Evolutionary conservation across 2,329 filamentous ascomycete genomes (phyloP), one percentile per base, ranked within the genome.

Genomic region (Sordariomycetes sp.): DNA sequence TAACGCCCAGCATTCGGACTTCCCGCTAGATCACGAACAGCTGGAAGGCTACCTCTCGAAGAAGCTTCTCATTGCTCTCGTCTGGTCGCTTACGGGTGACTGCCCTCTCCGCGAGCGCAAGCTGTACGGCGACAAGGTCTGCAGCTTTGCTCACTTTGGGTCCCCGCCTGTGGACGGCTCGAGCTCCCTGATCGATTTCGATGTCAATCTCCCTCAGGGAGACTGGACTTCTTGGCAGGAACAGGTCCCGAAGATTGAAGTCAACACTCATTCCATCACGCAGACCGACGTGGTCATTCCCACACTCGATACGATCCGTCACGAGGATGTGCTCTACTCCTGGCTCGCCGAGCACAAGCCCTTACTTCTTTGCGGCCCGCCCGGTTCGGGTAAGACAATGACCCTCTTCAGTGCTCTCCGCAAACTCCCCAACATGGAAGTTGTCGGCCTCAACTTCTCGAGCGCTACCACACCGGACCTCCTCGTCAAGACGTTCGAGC

Each of bases 341-440:
- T 99, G 94, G 94, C 83, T 99, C 52, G 94, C 95, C 18, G 94
- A 99, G 71, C 94, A 99, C 71, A 99, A 99, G 76, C 94, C 95
- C 14, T 79, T 99, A 20, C 78, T 99, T 57, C 87, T 99, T 18
- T 99, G 94, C 70, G 95, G 94, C 71, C 95, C 94, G 69, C 94
- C 94, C 60, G 94, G 94, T 76, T 99, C 94, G 56, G 94, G 94
- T 79, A 99, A 99, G 78, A 99, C 94, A 4, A 99, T 99, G 94
- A 99, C 94, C 12, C 78, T 99, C 14, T 99, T 99, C 77, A 97
- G 93, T 69, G 94, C 94, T 37, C 83, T 99, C 58, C 87, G 94
- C 63, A 99, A 99, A 73, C 79, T 99, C 59, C 93, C 93, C 3
- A 97, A 97, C 70, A 97, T 99, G 92, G 94, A 99, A 73, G 91